Evolutionary conservation across 495 filamentous ascomycete genomes (phyloP).

Genomic region (Bacidia gigantensis): DNA sequence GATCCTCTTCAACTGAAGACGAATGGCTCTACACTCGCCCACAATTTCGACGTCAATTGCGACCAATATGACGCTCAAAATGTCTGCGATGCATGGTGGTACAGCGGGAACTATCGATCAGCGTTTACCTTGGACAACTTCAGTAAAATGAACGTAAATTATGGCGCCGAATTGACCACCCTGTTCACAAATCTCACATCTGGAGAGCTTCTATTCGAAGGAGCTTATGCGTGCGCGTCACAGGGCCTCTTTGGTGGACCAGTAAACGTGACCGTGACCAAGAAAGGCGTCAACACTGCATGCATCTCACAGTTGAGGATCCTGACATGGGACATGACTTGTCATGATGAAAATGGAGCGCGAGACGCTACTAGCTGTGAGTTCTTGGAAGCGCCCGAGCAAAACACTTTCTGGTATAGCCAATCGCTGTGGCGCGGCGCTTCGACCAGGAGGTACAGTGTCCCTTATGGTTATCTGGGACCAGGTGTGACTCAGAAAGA

Average conservation of each 20-base stretch:
- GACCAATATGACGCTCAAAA: slow-evolving; percentile 3
- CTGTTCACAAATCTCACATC: slow-evolving; percentile 4
- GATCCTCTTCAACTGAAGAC: slow-evolving; percentile 3
- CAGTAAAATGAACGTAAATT: slow-evolving; percentile 2
- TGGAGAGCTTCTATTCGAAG: slow-evolving; percentile 8
- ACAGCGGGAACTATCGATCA: slow-evolving; percentile 7
- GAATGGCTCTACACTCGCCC: slow-evolving; percentile 2
- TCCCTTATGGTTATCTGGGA: slow-evolving; percentile 8
- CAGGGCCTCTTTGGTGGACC: slow-evolving; percentile 3
- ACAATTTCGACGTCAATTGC: background rate
- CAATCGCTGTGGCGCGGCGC: background rate
- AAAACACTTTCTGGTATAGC: background rate
- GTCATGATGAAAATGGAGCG: background rate
- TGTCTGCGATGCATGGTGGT: slow-evolving; percentile 11
- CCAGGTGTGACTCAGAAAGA: slow-evolving; percentile 4
- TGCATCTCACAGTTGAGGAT: slow-evolving; percentile 7
- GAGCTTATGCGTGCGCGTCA: slow-evolving; percentile 3
- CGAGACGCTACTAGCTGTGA: background rate
- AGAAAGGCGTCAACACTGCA: slow-evolving; percentile 5
- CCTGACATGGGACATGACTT: slow-evolving; percentile 8
- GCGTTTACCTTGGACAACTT: slow-evolving; percentile 7
- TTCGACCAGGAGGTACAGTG: background rate
- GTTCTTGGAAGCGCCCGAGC: background rate
- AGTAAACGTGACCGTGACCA: slow-evolving; percentile 7
- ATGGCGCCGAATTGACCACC: background rate